Evolutionary conservation across 169 alveolate species (phyloP).

Genomic region (Cryptosporidium felis): DNA sequence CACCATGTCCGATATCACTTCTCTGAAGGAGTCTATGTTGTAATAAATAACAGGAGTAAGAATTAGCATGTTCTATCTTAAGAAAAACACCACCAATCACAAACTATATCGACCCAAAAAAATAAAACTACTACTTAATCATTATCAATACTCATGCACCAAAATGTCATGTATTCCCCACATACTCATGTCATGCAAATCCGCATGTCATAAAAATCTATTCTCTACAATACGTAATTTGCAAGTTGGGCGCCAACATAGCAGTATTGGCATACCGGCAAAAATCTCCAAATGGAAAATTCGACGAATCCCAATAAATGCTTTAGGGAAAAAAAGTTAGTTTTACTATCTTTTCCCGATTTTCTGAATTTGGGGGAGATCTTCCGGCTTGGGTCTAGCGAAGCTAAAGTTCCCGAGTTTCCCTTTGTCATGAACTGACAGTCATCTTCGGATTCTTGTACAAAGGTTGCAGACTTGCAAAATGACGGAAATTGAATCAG

Average conservation of each 20-base stretch:
- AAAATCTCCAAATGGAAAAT: no score
- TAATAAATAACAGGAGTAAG: conserved; percentile 52
- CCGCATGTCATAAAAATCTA: conserved; percentile 8
- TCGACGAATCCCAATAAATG: no score
- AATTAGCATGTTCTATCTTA: conserved; percentile 38
- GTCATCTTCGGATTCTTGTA: no score
- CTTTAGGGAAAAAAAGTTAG: no score
- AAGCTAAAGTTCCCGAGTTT: no score
- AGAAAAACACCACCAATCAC: neutral
- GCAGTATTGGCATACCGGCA: no score
- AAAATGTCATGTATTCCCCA: neutral
- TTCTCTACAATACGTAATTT: conserved; percentile 18
- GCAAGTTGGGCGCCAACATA: conserved; percentile 3
- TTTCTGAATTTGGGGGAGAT: no score
- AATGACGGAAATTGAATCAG: neutral
- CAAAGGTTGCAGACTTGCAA: no score
- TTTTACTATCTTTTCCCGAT: no score
- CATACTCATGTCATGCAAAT: conserved; percentile 1
- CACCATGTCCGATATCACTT: conserved; percentile 23
- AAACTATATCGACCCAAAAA: neutral
- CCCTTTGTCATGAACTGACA: no score
- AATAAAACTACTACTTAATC: neutral
- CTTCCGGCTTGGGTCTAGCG: no score
- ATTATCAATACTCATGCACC: neutral
- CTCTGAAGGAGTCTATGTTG: conserved; percentile 48